A percentile compares a stretch with the other conserved stretches of the same genome.
Evolutionary conservation across 306 rosid species (phyloP).

Genomic region (Arachis hypogaea): DNA sequence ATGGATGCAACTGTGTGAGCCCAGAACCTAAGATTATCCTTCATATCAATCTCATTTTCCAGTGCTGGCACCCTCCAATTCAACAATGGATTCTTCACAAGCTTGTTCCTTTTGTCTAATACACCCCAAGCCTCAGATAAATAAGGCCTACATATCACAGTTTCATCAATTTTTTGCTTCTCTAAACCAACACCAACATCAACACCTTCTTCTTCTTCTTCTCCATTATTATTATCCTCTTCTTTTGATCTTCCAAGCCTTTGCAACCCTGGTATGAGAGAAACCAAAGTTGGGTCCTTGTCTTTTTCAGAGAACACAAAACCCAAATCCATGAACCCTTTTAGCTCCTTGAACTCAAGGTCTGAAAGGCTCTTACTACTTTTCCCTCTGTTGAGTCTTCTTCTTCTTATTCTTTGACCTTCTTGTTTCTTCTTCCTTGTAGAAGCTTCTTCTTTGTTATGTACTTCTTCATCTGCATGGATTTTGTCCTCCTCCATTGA

Average conservation of each 20-base stretch:
- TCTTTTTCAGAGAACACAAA: conserved; percentile 75
- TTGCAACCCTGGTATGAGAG: conserved; percentile 74
- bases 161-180: conserved; percentile 37
- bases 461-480: neutral
- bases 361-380: conserved; percentile 60
- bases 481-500: neutral
- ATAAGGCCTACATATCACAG: conserved; percentile 67
- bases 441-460: neutral
- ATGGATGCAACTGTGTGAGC: conserved; percentile 79
- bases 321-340: conserved; percentile 90
- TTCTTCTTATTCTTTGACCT: conserved; percentile 30
- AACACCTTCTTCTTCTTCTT: neutral
- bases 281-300: conserved; percentile 55
- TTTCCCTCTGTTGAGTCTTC: conserved; percentile 18
- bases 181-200: conserved; percentile 25
- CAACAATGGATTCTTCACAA: conserved; percentile 43
- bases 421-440: conserved; percentile 15
- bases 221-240: too few relatives aligned
- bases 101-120: conserved; percentile 44
- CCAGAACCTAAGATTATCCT: conserved; percentile 71
- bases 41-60: conserved; percentile 60
- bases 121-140: conserved; percentile 84
- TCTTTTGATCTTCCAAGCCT: conserved; percentile 39
- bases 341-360: conserved; percentile 76
- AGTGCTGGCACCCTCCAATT: conserved; percentile 59